Base-by-base conservation (phyloP, 2,329 filamentous ascomycete species). In the Phyllosticta citribraziliensis region DNA sequence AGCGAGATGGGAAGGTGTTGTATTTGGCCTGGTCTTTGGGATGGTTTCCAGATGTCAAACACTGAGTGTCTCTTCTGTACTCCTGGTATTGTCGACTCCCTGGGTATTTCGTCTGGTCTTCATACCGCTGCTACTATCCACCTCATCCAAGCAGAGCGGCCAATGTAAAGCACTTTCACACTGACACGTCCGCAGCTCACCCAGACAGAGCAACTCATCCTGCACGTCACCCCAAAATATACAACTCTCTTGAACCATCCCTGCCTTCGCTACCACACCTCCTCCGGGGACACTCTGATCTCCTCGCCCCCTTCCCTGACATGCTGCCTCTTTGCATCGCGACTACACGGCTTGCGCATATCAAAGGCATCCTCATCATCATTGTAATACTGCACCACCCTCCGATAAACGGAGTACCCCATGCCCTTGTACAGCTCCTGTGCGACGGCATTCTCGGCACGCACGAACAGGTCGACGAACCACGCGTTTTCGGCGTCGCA, bases 281-380 rank as follows among this genome's bases (percentile, higher is more conserved):
- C 90, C 63, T 89, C 85, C 1, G 92, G 90, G 56, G 83, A 79
- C 25, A 99, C 91, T 67, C 83, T 81, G 71, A 89, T 85, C 62
- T 84, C 80, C 78, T 94, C 88, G 19, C 94, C 94, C 67, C 93
- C 84, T 59, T 87, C 83, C 65, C 94, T 83, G 55, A 96, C 82
- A 74, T 95, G 90, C 73, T 89, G 83, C 62, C 82, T 77, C 61
- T 87, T 83, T 73, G 82, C 84, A 76, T 99, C 94, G 69, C 92
- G 83, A 74, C 84, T 88, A 77, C 93, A 84, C 47, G 91, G 84
- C 73, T 97, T 97, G 66, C 94, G 85, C 94, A 99, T 99, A 76
- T 99, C 94, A 73, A 90, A 94, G 19, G 93, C 94, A 78, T 97
- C 93, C 74, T 96, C 91, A 71, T 95, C 89, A 71, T 97, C 92